Percentiles rank a stretch among this genome's conserved stretches.
These are phyloP conservation scores for Microdochium bolleyi DNA, from an alignment of 2,329 filamentous ascomycete species.

Conservation along the genomic window DNA sequence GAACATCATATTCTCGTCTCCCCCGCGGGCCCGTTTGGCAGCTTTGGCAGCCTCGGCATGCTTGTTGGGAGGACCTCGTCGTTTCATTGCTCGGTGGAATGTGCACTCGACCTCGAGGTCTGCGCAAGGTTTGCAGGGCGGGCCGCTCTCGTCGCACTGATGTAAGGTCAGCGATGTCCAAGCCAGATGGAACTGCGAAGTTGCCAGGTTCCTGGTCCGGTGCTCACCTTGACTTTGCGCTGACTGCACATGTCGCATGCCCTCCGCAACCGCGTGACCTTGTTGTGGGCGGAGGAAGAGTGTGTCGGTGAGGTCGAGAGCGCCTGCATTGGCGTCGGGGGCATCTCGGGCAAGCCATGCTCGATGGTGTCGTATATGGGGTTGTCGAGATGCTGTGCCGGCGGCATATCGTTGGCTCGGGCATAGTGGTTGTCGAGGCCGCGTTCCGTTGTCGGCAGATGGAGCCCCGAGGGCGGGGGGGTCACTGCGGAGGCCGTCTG, in stretches of 20 bases:
- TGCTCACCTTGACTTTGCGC: slow-evolving; percentile 47
- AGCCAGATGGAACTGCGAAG: not conserved
- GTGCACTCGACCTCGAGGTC: slow-evolving; percentile 52
- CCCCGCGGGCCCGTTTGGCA: slow-evolving; percentile 38
- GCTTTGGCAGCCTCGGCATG: slow-evolving; percentile 48
- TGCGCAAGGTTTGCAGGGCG: slow-evolving; percentile 48
- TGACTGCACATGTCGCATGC: slow-evolving; percentile 56
- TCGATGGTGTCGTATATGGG: not conserved
- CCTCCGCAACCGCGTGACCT: slow-evolving; percentile 47
- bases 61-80: slow-evolving; percentile 51
- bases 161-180: not conserved
- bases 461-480: not conserved
- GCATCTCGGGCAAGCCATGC: not conserved
- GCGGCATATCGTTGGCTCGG: not conserved
- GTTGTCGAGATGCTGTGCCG: not conserved
- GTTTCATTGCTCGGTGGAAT: slow-evolving; percentile 48
- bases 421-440: not conserved
- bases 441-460: not conserved
- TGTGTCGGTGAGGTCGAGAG: not conserved
- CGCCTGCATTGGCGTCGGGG: not conserved
- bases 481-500: not conserved
- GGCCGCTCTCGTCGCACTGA: slow-evolving; percentile 44
- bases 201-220: not conserved
- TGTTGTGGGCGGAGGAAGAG: slow-evolving; percentile 14
- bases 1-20: slow-evolving; percentile 5